These are phyloP conservation scores for Coniochaeta hoffmannii DNA, from an alignment of 2,329 filamentous ascomycete genomes.

Conservation along the genomic window DNA sequence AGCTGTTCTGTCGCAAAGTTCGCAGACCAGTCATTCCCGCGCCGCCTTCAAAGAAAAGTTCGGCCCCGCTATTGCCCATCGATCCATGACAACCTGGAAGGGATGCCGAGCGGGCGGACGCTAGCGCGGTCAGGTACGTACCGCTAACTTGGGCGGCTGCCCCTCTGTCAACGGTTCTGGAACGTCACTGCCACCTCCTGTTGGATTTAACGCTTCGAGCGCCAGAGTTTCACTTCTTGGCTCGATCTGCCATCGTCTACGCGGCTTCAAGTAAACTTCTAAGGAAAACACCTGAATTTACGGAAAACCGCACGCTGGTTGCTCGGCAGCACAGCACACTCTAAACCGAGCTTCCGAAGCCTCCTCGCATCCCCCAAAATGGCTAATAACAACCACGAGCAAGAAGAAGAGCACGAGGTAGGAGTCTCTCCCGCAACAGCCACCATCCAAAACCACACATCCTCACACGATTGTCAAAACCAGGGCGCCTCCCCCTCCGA, in stretches of 20 bases:
- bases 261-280: too few species aligned
- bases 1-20: not conserved
- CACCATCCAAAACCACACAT: not conserved
- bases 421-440: not conserved
- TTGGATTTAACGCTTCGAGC: not conserved
- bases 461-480: too few species aligned
- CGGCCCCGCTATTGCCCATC: not conserved
- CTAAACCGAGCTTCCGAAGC: not conserved
- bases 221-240: not conserved
- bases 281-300: too few species aligned
- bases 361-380: not conserved
- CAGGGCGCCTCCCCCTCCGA: slow-evolving; percentile 82
- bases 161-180: not conserved
- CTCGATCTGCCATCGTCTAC: not conserved
- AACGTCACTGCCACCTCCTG: slow-evolving; percentile 17
- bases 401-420: slow-evolving; percentile 22
- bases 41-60: not conserved
- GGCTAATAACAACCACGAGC: not conserved
- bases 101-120: not conserved
- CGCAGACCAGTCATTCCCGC: not conserved
- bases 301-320: too few species aligned
- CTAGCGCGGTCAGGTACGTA: not conserved
- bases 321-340: too few species aligned
- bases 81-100: not conserved
- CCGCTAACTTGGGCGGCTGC: not conserved